phyloP scores from a whole-genome alignment of 306 rosid genomes.

The Malus domestica region DNA sequence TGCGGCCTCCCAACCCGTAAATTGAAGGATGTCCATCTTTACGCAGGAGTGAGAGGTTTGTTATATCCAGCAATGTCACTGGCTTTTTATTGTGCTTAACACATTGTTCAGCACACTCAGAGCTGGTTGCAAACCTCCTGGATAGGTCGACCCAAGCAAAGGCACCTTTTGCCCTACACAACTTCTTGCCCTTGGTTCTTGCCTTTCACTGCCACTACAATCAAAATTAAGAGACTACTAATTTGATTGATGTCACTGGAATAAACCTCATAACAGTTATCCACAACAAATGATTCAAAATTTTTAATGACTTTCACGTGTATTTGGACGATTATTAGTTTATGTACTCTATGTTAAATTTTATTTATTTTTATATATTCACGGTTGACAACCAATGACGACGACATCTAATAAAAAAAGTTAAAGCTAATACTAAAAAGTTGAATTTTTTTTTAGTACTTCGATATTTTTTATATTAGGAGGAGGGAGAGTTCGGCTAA shows the following conservation, averaged over 20 bases:
- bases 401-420: neutral
- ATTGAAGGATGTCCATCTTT: conserved; percentile 86
- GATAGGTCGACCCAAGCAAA: conserved; percentile 52
- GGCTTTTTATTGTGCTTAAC: conserved; percentile 48
- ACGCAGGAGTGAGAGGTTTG: conserved; percentile 61
- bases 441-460: no score
- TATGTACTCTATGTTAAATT: no score
- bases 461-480: no score
- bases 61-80: conserved; percentile 59
- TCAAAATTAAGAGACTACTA: neutral
- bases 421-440: no score
- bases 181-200: conserved; percentile 57
- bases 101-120: conserved; percentile 57
- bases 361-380: no score
- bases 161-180: conserved; percentile 50
- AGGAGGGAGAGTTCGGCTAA: accelerated
- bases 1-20: conserved; percentile 49
- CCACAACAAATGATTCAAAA: neutral
- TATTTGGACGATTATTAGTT: no score
- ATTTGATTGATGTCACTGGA: neutral
- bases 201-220: conserved; percentile 64
- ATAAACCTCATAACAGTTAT: neutral
- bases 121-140: conserved; percentile 61
- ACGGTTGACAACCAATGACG: no score
- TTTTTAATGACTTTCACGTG: no score